These are phyloP conservation scores for Boletus subluridellus DNA, from an alignment of 1,284 basidiomycete species.

Conservation along the genomic window DNA sequence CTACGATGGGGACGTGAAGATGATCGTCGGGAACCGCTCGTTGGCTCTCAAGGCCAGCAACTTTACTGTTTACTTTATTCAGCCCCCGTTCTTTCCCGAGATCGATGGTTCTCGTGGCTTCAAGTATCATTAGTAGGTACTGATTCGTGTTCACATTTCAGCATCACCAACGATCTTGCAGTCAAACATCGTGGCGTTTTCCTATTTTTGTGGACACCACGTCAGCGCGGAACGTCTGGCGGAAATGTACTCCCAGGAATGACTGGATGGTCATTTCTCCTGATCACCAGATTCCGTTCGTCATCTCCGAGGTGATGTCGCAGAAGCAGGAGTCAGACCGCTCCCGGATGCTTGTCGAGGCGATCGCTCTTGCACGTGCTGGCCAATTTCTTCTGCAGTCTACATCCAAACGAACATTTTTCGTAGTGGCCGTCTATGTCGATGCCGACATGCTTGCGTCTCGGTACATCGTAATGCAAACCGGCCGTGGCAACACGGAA, in stretches of 20 bases:
- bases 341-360: background rate
- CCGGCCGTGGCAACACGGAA: background rate
- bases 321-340: background rate
- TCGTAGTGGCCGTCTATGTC: background rate
- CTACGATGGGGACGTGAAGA: background rate
- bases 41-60: constrained; percentile 3
- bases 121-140: background rate
- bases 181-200: constrained; percentile 1
- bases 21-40: fast-evolving
- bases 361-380: background rate
- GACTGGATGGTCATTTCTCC: constrained; percentile 2
- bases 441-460: background rate
- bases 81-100: background rate
- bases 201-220: background rate
- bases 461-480: constrained; percentile 7
- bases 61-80: constrained; percentile 3
- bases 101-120: background rate
- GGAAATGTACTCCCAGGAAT: background rate
- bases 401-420: background rate
- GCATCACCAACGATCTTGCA: background rate
- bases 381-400: background rate
- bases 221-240: background rate
- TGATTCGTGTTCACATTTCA: fast-evolving
- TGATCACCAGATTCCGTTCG: background rate
- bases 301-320: constrained; percentile 6